phyloP scores from a whole-genome alignment of 106 monocot species.

The Acorus gramineus region DNA sequence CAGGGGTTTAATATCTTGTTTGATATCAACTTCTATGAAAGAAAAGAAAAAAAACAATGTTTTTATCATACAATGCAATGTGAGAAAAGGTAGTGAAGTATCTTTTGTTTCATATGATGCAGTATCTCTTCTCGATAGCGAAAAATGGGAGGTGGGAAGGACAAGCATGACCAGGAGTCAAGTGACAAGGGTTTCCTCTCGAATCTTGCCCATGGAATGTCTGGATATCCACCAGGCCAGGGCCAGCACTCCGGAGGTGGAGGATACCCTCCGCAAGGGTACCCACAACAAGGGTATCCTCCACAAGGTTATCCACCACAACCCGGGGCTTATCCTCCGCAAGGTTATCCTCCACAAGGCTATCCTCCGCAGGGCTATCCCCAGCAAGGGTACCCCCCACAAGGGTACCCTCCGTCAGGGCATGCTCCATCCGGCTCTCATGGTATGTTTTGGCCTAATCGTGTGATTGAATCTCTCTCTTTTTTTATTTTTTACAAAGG shows the following conservation, averaged over 20 bases:
- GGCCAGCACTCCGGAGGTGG: no score
- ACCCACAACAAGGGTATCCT: constrained; percentile 17
- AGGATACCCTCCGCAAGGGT: background rate
- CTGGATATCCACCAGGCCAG: constrained; percentile 25
- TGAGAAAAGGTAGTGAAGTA: no score
- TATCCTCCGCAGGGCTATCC: constrained; percentile 26
- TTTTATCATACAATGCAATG: no score
- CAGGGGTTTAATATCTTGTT: no score
- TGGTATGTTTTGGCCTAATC: constrained; percentile 29
- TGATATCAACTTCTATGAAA: no score
- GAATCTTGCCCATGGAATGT: constrained; percentile 27
- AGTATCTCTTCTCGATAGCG: no score
- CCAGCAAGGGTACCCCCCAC: constrained; percentile 39
- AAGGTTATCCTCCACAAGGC: constrained; percentile 32
- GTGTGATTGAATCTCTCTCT: no score
- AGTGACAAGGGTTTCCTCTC: constrained; percentile 49
- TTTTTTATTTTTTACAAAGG: no score
- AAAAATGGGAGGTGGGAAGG: constrained; percentile 34
- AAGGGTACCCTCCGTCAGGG: constrained; percentile 24
- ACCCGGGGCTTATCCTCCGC: constrained; percentile 37
- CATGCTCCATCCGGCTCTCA: constrained; percentile 20
- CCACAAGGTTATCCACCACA: constrained; percentile 2
- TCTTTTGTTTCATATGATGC: no score
- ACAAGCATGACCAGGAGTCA: constrained; percentile 20
- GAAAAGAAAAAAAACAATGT: no score